phyloP scores from a whole-genome alignment of 306 rosid genomes.

The Dicorynia guianensis region DNA sequence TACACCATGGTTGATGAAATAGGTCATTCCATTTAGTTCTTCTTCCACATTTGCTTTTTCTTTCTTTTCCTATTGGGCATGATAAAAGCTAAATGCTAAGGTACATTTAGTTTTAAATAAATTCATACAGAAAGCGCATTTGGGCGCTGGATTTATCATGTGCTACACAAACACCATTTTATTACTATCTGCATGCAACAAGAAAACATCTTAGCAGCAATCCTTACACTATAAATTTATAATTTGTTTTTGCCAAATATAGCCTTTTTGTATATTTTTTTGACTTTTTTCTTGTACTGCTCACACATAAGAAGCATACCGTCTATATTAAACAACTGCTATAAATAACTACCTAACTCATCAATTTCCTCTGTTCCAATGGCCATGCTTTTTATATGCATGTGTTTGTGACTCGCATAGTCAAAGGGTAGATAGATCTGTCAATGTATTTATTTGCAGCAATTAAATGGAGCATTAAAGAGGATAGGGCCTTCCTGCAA shows the following conservation, averaged over 20 bases:
- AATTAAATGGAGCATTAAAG: conserved; percentile 32
- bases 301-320: background rate
- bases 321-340: conserved; percentile 15
- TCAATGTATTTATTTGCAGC: conserved; percentile 22
- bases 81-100: no score
- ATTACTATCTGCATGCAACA: no score
- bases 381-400: background rate
- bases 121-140: background rate
- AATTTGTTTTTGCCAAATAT: no score
- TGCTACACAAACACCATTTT: no score
- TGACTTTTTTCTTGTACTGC: no score
- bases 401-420: background rate
- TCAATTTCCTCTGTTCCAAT: background rate
- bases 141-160: background rate
- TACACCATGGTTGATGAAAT: conserved; percentile 89
- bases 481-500: background rate
- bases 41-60: background rate
- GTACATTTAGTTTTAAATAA: no score
- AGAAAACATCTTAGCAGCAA: no score
- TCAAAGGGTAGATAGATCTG: conserved; percentile 18
- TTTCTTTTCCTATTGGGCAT: no score
- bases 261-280: no score
- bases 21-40: conserved; percentile 33
- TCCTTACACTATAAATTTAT: no score
- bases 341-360: conserved; percentile 16